These are phyloP conservation scores for Sclerotiophoma versabilis DNA, from an alignment of 2,329 filamentous ascomycete genomes.

Conservation along the genomic window DNA sequence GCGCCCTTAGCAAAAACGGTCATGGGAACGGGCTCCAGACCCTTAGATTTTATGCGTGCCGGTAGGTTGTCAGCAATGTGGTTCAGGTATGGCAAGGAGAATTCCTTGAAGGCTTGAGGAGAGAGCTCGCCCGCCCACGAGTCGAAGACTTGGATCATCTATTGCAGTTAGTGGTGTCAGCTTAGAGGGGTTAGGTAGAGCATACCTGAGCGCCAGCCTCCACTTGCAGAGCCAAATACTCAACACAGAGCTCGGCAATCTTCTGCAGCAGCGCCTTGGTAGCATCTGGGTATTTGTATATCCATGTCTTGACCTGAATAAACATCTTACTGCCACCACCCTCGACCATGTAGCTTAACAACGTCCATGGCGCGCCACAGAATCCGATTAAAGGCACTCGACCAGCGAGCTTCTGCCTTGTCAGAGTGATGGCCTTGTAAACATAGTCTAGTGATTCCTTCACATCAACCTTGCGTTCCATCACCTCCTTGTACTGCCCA, in stretches of 20 bases:
- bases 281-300: slow-evolving; percentile 85
- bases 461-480: slow-evolving; percentile 82
- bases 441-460: slow-evolving; percentile 88
- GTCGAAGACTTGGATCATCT: slow-evolving; percentile 95
- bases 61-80: slow-evolving; percentile 86
- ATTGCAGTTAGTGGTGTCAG: slow-evolving; percentile 22
- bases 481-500: slow-evolving; percentile 79
- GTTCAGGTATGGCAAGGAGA: slow-evolving; percentile 84
- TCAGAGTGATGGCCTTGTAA: slow-evolving; percentile 92
- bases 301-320: slow-evolving; percentile 93
- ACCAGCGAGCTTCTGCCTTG: slow-evolving; percentile 84
- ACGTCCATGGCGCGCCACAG: slow-evolving; percentile 94
- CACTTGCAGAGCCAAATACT: slow-evolving; percentile 92
- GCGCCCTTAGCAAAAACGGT: slow-evolving; percentile 98
- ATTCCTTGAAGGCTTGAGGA: slow-evolving; percentile 80
- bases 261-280: slow-evolving; percentile 84
- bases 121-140: slow-evolving; percentile 97
- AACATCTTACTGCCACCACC: slow-evolving; percentile 96
- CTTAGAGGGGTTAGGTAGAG: no score
- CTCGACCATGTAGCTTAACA: slow-evolving; percentile 99
- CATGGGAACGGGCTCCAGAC: slow-evolving; percentile 86
- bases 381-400: slow-evolving; percentile 94
- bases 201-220: slow-evolving; percentile 85
- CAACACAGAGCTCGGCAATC: slow-evolving; percentile 92
- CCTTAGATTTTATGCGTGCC: slow-evolving; percentile 73